Base-by-base conservation (phyloP, 495 filamentous ascomycete species). In the Hypoxylon cercidicola region DNA sequence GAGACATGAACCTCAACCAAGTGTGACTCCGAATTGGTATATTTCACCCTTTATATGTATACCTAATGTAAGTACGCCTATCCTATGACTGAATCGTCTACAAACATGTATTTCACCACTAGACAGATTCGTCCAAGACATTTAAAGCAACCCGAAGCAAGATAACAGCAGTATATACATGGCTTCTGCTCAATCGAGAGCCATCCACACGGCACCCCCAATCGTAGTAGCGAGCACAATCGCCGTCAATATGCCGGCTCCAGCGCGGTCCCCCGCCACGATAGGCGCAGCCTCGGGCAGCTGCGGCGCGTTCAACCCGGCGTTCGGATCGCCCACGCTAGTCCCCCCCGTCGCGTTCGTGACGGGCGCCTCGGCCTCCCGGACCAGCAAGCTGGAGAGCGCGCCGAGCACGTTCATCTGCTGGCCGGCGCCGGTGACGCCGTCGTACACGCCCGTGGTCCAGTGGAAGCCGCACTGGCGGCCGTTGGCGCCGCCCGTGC, bases 391-490 rank as follows among this genome's bases (percentile, higher is more conserved):
- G 11, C 85, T 82, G 52, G 85, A 81, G 1, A 93, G 79, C 12
- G 88, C 84, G 32, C 82, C 85, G 41, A 93, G 73, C 0, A 87
- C 90, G 54, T 84, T 83, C 83, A 93, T 86, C 73, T 90, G 83
- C 78, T 92, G 87, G 0, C 89, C 89, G 0, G 87, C 82, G 0
- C 88, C 88, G 11, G 69, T 66, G 11, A 72, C 75, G 1, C 83
- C 85, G 66, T 93, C 90, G 75, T 83, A 91, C 10, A 75, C 72
- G 5, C 72, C 68, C 28, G 74, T 75, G 58, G 74, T 84, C 89
- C 93, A 96, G 63, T 78, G 82, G 66, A 91, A 79, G 0, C 91
- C 90, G 74, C 93, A 96, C 0, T 79, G 81, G 10, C 85, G 83
- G 6, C 80, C 75, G 66, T 86, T 82, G 12, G 51, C 64, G 8